Evolutionary conservation across 2,329 filamentous ascomycete species (phyloP), one percentile per base, ranked within the genome.

Genomic region (Alternaria arbusti): DNA sequence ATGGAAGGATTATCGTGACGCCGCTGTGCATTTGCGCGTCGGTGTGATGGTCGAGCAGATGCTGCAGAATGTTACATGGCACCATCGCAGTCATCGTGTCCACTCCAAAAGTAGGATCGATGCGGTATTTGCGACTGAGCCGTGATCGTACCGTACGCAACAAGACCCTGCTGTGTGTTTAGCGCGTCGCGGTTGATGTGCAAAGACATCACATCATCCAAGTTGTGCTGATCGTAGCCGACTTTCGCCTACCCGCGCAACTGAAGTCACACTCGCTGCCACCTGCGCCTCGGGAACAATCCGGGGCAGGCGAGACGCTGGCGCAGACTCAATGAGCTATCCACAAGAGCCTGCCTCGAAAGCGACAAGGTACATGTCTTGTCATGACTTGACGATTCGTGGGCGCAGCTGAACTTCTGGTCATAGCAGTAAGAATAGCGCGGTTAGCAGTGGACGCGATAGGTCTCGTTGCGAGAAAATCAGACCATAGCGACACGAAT

Each of bases 291-390:
- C 54, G 55, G 59, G 36, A 62, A 43, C 55, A 62, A 58, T 58
- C 54, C 59, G 59, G 59, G 59, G 59, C 59, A 59, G 51, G 59
- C 55, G 59, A 62, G 54, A 46, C 54, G 36, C 40, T 58, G 26
- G 58, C 44, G 45, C n/a, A 47, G 44, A 43, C 30, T 10, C 44
- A 57, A 40, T 10, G 45, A 57, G 30, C 28, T 36, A 52, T 40
- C 32, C 20, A 36, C 49, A 23, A 22, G 22, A 22, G 49, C 22
- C 30, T 36, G 49, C 32, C 12, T 32, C 49, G 23, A 52, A 52
- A 11, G 28, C 49, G 28, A 52, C 55, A 47, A 50, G 45, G 55
- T 50, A 25, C 15, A 49, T 40, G 30, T 50, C 46, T 25, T 32
- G 30, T 50, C 46, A 10, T 32, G 49, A 22, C 20, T 10, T 23